Conservation (phyloP, 2,329 filamentous ascomycete species). For the Penicillium crustosum region DNA sequence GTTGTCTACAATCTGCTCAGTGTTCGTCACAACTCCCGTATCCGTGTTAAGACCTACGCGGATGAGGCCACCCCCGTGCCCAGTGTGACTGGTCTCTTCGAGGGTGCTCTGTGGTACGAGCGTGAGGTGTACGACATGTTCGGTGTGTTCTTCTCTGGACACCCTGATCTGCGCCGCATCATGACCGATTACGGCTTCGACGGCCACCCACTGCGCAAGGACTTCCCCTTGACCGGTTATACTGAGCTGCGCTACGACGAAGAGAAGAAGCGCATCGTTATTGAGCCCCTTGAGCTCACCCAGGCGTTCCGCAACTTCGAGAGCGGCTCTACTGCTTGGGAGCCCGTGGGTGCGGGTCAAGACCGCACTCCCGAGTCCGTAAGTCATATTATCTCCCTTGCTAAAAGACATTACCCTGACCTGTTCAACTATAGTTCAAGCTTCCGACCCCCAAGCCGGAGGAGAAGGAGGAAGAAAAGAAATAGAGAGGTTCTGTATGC, state of each 20-base stretch:
- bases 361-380: constrained; percentile 74
- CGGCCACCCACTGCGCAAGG: constrained; percentile 93
- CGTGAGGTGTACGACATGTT: constrained; percentile 97
- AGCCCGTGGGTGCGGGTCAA: constrained; percentile 68
- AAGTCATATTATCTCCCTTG: constrained; percentile 37
- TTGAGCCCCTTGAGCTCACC: constrained; percentile 94
- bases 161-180: constrained; percentile 93
- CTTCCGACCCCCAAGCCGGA: constrained; percentile 94
- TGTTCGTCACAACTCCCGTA: constrained; percentile 92
- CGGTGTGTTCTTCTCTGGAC: constrained; percentile 92
- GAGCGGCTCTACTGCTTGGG: constrained; percentile 72
- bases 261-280: constrained; percentile 99
- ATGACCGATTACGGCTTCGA: constrained; percentile 99
- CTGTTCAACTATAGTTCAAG: constrained; percentile 65
- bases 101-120: constrained; percentile 98
- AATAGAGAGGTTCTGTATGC: constrained; percentile 58
- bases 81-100: constrained; percentile 79
- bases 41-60: constrained; percentile 97
- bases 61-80: constrained; percentile 94
- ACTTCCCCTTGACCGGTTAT: constrained; percentile 97
- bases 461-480: constrained; percentile 87
- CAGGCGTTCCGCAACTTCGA: constrained; percentile 99
- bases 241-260: constrained; percentile 98
- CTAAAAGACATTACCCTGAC: constrained; percentile 8
- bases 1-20: constrained; percentile 96